A percentile compares a stretch with the other conserved stretches of the same genome.
Conservation (phyloP, 768 basidiomycete species). For the Trametes punicea region DNA sequence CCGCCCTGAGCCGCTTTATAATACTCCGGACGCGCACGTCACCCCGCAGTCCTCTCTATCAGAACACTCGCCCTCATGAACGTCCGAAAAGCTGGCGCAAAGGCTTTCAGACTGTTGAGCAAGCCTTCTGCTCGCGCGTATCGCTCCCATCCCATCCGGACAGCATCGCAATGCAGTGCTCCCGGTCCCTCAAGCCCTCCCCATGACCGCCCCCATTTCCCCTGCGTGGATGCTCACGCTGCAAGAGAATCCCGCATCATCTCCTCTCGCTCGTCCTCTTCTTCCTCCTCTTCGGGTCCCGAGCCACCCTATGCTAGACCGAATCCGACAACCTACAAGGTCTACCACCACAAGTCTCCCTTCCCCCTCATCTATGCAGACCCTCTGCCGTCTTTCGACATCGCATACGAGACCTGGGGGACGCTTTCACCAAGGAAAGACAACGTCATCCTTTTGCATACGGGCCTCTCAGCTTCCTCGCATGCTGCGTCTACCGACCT, state of each 20-base stretch:
- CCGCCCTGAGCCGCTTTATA: no score
- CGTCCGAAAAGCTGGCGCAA: neutral
- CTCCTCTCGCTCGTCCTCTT: conserved; percentile 26
- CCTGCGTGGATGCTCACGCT: conserved; percentile 83
- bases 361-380: conserved; percentile 60
- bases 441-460: conserved; percentile 94
- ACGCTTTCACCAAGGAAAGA: conserved; percentile 69
- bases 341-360: conserved; percentile 59
- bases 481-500: conserved; percentile 81
- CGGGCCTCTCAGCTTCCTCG: conserved; percentile 92
- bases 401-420: conserved; percentile 99
- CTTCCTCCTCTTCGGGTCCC: conserved; percentile 50
- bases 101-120: conserved; percentile 7
- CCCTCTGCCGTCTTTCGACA: conserved; percentile 66
- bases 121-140: conserved; percentile 1
- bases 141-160: conserved; percentile 9
- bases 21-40: no score
- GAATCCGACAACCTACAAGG: conserved; percentile 66
- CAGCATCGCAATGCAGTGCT: conserved; percentile 13
- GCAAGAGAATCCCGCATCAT: conserved; percentile 57
- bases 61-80: conserved; percentile 6
- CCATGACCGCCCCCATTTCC: conserved; percentile 40
- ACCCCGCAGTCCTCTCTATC: neutral
- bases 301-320: conserved; percentile 83
- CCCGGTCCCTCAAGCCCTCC: conserved; percentile 9